These are phyloP conservation scores for Malassezia pachydermatis DNA, from an alignment of 1,284 basidiomycete genomes.

Conservation along the genomic window DNA sequence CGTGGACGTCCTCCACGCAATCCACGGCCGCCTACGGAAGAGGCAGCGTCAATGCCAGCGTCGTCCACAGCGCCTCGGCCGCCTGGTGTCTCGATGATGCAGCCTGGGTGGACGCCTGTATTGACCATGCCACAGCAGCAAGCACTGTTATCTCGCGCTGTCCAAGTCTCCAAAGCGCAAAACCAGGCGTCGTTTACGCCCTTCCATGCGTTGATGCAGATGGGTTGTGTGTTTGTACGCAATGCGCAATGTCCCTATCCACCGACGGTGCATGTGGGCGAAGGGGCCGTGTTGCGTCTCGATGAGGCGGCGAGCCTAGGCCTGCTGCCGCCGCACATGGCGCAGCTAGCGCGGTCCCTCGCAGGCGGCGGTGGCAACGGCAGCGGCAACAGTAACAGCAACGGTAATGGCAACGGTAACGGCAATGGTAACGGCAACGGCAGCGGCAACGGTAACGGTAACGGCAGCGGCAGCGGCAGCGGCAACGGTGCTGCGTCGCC, in stretches of 20 bases:
- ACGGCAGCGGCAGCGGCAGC: not conserved
- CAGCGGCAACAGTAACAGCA: not conserved
- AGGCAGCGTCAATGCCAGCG: not conserved
- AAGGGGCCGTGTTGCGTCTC: conserved; percentile 37
- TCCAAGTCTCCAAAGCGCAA: conserved; percentile 32
- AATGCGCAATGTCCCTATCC: conserved; percentile 28
- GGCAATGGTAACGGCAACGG: not conserved
- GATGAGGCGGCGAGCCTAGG: conserved; percentile 37
- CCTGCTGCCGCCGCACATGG: conserved; percentile 25
- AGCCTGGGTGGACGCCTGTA: conserved; percentile 27
- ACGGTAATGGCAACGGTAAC: not conserved
- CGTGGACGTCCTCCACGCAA: conserved; percentile 18
- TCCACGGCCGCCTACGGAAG: conserved; percentile 22
- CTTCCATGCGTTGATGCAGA: conserved; percentile 32
- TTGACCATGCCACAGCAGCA: conserved; percentile 36
- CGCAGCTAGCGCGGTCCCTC: not conserved
- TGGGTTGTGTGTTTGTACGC: conserved; percentile 42
- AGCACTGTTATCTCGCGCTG: conserved; percentile 27
- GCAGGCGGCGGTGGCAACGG: not conserved
- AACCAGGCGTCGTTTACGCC: conserved; percentile 26
- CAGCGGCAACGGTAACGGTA: not conserved
- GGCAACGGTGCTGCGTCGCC: not conserved
- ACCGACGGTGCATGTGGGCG: conserved; percentile 21
- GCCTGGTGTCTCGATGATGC: not conserved
- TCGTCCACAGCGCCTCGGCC: not conserved